These are phyloP conservation scores for Ceratobasidium sp. DNA, from an alignment of 1,284 basidiomycete genomes.

Conservation along the genomic window DNA sequence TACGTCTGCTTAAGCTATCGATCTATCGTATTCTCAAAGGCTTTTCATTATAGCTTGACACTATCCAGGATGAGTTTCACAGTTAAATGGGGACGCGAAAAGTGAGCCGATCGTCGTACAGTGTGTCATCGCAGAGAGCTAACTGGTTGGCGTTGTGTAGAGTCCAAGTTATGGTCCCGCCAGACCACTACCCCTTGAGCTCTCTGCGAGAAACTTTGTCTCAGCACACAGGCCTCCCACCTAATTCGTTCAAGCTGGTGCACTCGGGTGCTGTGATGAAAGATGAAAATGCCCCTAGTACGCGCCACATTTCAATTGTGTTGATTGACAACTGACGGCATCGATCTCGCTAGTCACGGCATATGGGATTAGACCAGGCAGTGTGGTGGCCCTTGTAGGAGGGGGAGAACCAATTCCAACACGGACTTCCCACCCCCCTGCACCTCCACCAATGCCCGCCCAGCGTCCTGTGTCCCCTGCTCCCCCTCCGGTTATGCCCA, in stretches of 20 bases:
- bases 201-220: conserved; percentile 67
- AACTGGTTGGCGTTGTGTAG: conserved; percentile 50
- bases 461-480: conserved; percentile 17
- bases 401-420: conserved; percentile 21
- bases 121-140: conserved; percentile 28
- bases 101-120: conserved; percentile 51
- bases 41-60: background rate
- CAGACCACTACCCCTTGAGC: conserved; percentile 64
- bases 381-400: conserved; percentile 28
- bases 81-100: conserved; percentile 73
- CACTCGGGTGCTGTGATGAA: conserved; percentile 82
- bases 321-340: background rate
- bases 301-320: conserved; percentile 7
- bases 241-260: conserved; percentile 76
- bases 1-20: background rate
- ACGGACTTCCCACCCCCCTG: conserved; percentile 17
- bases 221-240: conserved; percentile 70
- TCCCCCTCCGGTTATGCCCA: conserved; percentile 11
- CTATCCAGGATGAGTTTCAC: conserved; percentile 59
- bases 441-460: conserved; percentile 7
- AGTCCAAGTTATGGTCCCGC: conserved; percentile 67
- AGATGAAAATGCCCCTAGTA: conserved; percentile 69
- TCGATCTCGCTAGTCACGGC: conserved; percentile 7
- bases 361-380: conserved; percentile 35
- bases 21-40: background rate